phyloP scores from a whole-genome alignment of 2,329 filamentous ascomycete species.

The Nemania serpens region DNA sequence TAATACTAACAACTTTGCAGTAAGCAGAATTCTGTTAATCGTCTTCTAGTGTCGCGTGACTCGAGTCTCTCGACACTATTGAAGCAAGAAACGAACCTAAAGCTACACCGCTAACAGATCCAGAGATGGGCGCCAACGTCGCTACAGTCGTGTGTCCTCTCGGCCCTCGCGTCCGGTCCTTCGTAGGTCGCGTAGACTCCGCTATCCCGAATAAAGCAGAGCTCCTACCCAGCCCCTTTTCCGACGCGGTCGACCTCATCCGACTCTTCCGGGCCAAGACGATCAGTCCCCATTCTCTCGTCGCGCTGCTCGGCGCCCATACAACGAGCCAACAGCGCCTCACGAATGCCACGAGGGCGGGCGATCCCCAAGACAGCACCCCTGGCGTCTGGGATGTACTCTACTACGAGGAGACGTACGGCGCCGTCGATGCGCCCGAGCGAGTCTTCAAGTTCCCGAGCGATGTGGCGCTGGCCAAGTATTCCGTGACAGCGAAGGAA shows the following conservation, averaged over 20 bases:
- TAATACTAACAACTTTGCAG: neutral
- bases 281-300: slow-evolving; percentile 54
- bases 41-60: neutral
- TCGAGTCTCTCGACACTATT: neutral
- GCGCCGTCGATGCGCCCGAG: slow-evolving; percentile 37
- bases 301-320: slow-evolving; percentile 61
- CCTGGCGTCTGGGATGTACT: slow-evolving; percentile 58
- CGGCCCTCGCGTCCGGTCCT: slow-evolving; percentile 52
- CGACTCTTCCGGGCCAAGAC: slow-evolving; percentile 58
- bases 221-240: slow-evolving; percentile 50
- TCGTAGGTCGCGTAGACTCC: slow-evolving; percentile 56
- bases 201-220: slow-evolving; percentile 45
- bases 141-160: slow-evolving; percentile 53
- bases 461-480: slow-evolving; percentile 47
- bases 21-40: slow-evolving; percentile 1
- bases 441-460: slow-evolving; percentile 49
- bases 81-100: neutral
- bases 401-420: slow-evolving; percentile 52
- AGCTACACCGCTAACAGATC: slow-evolving; percentile 4
- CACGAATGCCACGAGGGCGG: slow-evolving; percentile 46
- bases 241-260: slow-evolving; percentile 54
- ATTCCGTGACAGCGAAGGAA: slow-evolving; percentile 43
- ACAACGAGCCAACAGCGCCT: slow-evolving; percentile 55
- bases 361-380: slow-evolving; percentile 56
- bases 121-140: slow-evolving; percentile 54